phyloP scores from a whole-genome alignment of 495 filamentous ascomycete genomes.

The Trichocladium uniseriatum region DNA sequence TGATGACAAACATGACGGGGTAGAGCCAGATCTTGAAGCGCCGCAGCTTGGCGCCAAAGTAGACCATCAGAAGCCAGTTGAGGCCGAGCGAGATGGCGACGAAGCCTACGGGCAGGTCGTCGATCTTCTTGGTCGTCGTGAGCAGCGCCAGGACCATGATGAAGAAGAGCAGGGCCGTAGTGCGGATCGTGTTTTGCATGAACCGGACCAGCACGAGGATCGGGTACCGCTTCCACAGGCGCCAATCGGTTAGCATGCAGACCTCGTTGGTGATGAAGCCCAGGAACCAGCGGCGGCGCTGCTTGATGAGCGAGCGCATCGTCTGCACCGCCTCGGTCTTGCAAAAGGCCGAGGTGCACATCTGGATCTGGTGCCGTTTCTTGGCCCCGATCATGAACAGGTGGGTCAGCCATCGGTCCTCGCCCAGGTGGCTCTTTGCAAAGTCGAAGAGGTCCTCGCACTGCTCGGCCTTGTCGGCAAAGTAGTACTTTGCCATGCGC shows the following conservation, averaged over 20 bases:
- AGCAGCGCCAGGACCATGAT: slow-evolving; percentile 84
- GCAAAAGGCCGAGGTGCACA: slow-evolving; percentile 96
- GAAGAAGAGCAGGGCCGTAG: slow-evolving; percentile 91
- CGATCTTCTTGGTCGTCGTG: slow-evolving; percentile 68
- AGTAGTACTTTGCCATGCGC: slow-evolving; percentile 97
- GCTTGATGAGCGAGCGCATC: slow-evolving; percentile 79
- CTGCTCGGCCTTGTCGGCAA: slow-evolving; percentile 93
- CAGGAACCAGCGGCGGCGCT: slow-evolving; percentile 92
- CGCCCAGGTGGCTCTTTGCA: slow-evolving; percentile 88
- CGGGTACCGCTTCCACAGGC: slow-evolving; percentile 87
- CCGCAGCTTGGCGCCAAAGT: slow-evolving; percentile 79
- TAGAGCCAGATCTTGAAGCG: slow-evolving; percentile 93
- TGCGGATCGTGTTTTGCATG: slow-evolving; percentile 94
- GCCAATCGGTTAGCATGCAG: slow-evolving; percentile 92
- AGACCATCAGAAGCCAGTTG: slow-evolving; percentile 94
- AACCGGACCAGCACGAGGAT: slow-evolving; percentile 83
- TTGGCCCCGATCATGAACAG: slow-evolving; percentile 98
- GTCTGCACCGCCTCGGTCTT: slow-evolving; percentile 96
- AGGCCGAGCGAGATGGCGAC: slow-evolving; percentile 91
- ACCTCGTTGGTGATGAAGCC: slow-evolving; percentile 98
- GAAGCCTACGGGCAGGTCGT: slow-evolving; percentile 82
- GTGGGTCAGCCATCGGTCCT: slow-evolving; percentile 96
- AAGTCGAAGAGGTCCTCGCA: slow-evolving; percentile 96
- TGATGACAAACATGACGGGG: slow-evolving; percentile 89
- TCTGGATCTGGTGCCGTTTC: slow-evolving; percentile 88